Evolutionary conservation across 192 early-diverging fungal genomes (phyloP), one percentile per base, ranked within the genome.

Genomic region (Radiomyces spectabilis): DNA sequence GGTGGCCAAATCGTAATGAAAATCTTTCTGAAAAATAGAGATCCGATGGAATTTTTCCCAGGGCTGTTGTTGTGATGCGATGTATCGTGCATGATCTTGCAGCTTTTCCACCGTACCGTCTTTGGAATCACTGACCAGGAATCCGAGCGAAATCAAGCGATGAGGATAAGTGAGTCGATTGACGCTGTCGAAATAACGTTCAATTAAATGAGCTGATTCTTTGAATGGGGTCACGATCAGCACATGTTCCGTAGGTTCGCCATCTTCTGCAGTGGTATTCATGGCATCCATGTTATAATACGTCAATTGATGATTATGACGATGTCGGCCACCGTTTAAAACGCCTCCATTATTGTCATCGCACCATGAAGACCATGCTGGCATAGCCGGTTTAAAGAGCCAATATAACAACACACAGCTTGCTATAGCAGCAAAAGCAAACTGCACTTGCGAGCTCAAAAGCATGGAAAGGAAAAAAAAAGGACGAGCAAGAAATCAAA

Each of bases 181-280:
- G 16, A 87, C 39, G 22, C 77, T 73, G 1, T 72, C 59, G 69
- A 85, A 87, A 54, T 84, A 87, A 8, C 60, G 57, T 0, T 76
- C 77, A 16, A 87, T 69, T 18, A 76, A 73, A 10, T 57, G 57
- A 29, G 67, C 77, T 12, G 80, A 74, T 53, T 85, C 79, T 53
- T 84, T 85, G 16, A 87, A 50, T 0, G 85, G 83, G 0, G 85
- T 87, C 7, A 84, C 57, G 16, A 87, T 85, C 45, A 87, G 56
- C n/a, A 79, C 58, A 40, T 68, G 55, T n/a, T 66, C 31, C 8
- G 41, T 60, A 4, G 55, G 38, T 16, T 51, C 48, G 19, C 35
- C 25, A 15, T 51, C 48, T 16, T 31, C 25, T 19, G 34, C 26
- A n/a, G 37, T 43, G 15, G 51, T n/a, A 15, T 38, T 39, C 18